Base-by-base conservation (phyloP, 352 stramenopile species). In the Phytophthora lateralis region DNA sequence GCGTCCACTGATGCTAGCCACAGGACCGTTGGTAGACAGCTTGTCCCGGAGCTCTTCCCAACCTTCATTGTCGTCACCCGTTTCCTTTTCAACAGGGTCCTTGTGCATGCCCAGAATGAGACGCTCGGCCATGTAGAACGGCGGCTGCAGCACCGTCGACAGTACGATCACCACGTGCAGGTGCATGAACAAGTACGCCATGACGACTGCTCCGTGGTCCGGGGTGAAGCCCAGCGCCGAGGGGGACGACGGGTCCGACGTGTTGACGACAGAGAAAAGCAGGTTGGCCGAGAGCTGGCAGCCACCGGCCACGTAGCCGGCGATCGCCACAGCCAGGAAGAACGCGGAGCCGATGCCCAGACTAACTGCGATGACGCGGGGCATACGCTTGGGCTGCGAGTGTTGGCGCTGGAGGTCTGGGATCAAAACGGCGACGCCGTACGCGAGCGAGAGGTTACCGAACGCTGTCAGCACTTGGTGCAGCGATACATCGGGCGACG, bases 91-190 rank as follows among this genome's bases (percentile, higher is more conserved):
- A 6, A 61, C 45, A 9, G 37, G 26, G 29, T 56, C 47, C 45
- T 65, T 62, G 52, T 84, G 75, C 60, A 84, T 76, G 17, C 73
- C 70, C 14, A 84, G 50, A 11, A 84, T 60, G 39, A 81, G 43
- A n/a, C 75, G 65, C 24, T 84, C 72, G 4, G 70, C 52, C 49
- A 80, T 75, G 53, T 80, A 78, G 52, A 81, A 79, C 47, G 60
- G 66, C 21, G 75, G 75, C 43, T 78, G 60, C n/a, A 84, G 46
- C 55, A 81, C 56, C 6, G 75, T 74, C 4, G 75, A 70, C 32
- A 81, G 68, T n/a, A 74, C 75, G 35, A 84, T 81, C 10, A 75
- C 60, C 10, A 81, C 70, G 56, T 84, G 68, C 29, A 76, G 34
- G 39, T 76, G 68, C 68, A 76, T 76, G 64, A 76, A 73, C 37